phyloP scores from a whole-genome alignment of 2,329 filamentous ascomycete genomes.

The Monosporascus sp. region DNA sequence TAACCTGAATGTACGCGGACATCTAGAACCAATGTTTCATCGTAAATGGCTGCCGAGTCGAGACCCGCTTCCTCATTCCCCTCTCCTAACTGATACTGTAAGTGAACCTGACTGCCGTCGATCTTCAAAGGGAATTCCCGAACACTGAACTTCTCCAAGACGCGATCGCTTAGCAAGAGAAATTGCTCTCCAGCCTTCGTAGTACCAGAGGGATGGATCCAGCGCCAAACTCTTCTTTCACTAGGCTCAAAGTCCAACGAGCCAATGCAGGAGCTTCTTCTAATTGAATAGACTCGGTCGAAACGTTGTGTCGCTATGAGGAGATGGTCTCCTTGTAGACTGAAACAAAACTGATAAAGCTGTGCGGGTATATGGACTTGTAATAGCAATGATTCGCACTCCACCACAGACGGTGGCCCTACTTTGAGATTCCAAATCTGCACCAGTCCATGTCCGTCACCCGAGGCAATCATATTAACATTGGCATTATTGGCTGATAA shows the following conservation, averaged over 20 bases:
- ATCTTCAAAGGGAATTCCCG: slow-evolving; percentile 1
- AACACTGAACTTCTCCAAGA: background rate
- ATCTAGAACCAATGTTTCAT: slow-evolving; percentile 2
- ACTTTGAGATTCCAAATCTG: slow-evolving; percentile 3
- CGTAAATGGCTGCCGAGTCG: slow-evolving; percentile 1
- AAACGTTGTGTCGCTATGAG: slow-evolving; percentile 4
- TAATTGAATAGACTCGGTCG: slow-evolving; percentile 2
- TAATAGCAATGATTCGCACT: background rate
- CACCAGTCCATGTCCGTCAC: slow-evolving; percentile 4
- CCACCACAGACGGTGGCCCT: background rate
- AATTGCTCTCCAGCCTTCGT: background rate
- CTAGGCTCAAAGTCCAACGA: background rate
- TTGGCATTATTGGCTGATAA: slow-evolving; percentile 2
- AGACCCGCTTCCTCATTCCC: background rate
- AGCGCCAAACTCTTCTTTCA: slow-evolving; percentile 7
- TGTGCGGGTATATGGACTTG: background rate
- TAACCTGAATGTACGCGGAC: slow-evolving; percentile 3
- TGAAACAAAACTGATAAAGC: slow-evolving; percentile 9
- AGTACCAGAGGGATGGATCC: background rate
- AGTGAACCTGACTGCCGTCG: background rate
- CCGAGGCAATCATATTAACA: slow-evolving; percentile 1
- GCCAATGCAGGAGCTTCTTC: slow-evolving; percentile 1
- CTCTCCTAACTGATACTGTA: background rate
- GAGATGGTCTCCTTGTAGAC: slow-evolving; percentile 4
- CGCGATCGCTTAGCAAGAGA: slow-evolving; percentile 2